Conservation (phyloP, 2,329 filamentous ascomycete genomes). For the Talaromyces pinophilus region DNA sequence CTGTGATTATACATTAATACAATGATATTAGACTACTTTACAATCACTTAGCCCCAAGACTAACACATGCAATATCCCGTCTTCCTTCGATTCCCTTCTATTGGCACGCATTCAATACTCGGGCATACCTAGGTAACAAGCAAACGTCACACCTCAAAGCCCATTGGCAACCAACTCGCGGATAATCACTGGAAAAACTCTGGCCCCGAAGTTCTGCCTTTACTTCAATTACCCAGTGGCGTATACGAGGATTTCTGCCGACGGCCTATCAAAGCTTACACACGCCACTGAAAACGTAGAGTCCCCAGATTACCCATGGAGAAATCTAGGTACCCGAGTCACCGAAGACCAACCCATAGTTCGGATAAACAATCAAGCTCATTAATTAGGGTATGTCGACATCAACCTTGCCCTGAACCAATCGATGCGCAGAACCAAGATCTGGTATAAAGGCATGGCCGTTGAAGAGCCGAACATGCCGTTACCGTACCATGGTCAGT, state of each 20-base stretch:
- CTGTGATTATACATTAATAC: background rate
- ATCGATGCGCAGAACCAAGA: slow-evolving; percentile 6
- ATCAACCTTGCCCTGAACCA: background rate
- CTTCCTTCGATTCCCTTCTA: background rate
- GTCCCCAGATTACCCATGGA: slow-evolving; percentile 15
- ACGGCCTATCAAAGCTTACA: background rate
- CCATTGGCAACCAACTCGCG: background rate
- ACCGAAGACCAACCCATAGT: background rate
- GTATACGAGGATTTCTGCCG: background rate
- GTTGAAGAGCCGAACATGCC: background rate
- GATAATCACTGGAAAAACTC: background rate
- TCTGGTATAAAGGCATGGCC: background rate
- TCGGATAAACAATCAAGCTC: background rate
- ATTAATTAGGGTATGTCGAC: background rate
- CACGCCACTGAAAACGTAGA: slow-evolving; percentile 2
- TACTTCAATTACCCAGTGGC: background rate
- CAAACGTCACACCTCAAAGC: background rate
- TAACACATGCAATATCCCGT: background rate
- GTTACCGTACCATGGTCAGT: slow-evolving; percentile 9
- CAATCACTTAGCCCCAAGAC: background rate
- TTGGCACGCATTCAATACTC: background rate
- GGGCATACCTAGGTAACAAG: background rate
- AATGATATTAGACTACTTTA: background rate
- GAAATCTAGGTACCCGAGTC: background rate
- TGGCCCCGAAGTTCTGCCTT: background rate